Conservation (phyloP, 345 rosid genomes). For the Citrus unshiu region DNA sequence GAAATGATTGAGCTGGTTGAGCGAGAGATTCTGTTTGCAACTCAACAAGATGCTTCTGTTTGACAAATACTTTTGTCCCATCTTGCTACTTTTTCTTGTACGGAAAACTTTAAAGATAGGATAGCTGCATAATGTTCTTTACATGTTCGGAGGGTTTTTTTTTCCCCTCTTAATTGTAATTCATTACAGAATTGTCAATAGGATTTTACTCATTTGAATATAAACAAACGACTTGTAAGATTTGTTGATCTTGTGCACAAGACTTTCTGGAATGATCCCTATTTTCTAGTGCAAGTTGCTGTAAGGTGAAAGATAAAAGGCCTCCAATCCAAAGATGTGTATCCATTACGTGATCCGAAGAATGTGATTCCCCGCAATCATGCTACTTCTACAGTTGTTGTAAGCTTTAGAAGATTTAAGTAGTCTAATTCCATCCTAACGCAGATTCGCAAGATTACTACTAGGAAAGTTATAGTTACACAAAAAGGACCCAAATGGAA, state of each 20-base stretch:
- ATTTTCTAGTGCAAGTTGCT: background rate
- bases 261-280: background rate
- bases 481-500: too few species aligned
- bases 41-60: constrained; percentile 5
- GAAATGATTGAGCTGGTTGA: constrained; percentile 60
- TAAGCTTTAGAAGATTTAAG: too few species aligned
- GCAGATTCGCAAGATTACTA: too few species aligned
- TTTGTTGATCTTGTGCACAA: background rate
- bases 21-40: constrained; percentile 40
- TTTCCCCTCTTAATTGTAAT: background rate
- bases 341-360: too few species aligned
- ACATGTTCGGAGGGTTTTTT: background rate
- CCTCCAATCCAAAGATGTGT: background rate
- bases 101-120: background rate
- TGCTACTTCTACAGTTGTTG: too few species aligned
- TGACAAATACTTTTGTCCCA: background rate
- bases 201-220: background rate
- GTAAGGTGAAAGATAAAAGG: background rate
- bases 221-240: background rate
- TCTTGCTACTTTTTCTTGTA: background rate
- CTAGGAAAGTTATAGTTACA: too few species aligned
- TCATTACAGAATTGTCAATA: background rate
- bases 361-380: too few species aligned
- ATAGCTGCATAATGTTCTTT: background rate
- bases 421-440: too few species aligned